These are phyloP conservation scores for Funneliformis caledonium DNA, from an alignment of 371 early-diverging fungal species.

Conservation along the genomic window DNA sequence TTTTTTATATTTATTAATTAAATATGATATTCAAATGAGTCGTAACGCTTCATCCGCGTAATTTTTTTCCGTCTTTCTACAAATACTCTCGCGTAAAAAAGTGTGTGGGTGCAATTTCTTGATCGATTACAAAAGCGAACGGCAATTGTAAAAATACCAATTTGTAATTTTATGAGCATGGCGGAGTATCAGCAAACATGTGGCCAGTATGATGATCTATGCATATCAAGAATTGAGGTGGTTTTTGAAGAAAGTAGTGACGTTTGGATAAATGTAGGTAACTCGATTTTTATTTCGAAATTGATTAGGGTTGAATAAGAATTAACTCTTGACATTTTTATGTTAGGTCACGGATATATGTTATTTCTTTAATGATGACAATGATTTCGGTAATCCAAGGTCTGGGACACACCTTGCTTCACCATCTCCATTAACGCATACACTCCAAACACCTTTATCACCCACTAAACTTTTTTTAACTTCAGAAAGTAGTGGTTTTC, in stretches of 20 bases:
- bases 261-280: conserved; percentile 71
- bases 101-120: conserved; percentile 74
- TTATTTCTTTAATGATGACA: conserved; percentile 51
- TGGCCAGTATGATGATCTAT: conserved; percentile 44
- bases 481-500: conserved; percentile 70
- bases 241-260: conserved; percentile 64
- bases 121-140: conserved; percentile 67
- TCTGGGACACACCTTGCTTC: not conserved
- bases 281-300: conserved; percentile 26
- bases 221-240: conserved; percentile 50
- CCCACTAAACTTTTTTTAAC: conserved; percentile 56
- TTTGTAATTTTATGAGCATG: conserved; percentile 52
- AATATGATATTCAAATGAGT: not conserved
- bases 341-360: conserved; percentile 55
- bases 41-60: too few species aligned
- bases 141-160: conserved; percentile 57
- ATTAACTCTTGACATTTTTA: conserved; percentile 5
- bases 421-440: not conserved
- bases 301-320: not conserved
- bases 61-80: not conserved
- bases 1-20: not conserved
- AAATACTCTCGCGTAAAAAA: conserved; percentile 37
- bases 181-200: conserved; percentile 44
- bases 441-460: not conserved
- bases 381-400: not conserved